Evolutionary conservation across 495 filamentous ascomycete species (phyloP).

Genomic region (Oidiodendron maius): DNA sequence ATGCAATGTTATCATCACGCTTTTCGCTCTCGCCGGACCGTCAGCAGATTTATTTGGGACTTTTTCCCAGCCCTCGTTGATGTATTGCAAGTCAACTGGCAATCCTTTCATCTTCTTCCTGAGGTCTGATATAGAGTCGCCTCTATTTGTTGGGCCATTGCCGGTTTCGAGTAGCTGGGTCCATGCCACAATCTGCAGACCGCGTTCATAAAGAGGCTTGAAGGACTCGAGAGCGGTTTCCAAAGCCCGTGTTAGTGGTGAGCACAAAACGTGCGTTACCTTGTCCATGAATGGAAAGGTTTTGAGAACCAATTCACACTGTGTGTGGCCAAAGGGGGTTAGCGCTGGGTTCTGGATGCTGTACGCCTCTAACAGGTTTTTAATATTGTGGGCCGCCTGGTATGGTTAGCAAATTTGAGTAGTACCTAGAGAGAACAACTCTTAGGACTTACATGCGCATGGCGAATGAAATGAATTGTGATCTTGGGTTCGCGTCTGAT

Average conservation of each 20-base stretch:
- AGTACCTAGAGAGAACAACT: too few species aligned
- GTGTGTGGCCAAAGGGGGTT: not conserved
- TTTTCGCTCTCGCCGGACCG: not conserved
- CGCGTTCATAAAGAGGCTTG: not conserved
- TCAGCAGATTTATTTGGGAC: not conserved
- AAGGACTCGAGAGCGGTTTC: slow-evolving; percentile 3
- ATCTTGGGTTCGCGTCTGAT: not conserved
- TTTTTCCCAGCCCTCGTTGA: slow-evolving; percentile 8
- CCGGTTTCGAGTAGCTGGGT: slow-evolving; percentile 5
- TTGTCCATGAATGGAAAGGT: slow-evolving; percentile 3
- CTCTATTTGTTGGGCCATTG: not conserved
- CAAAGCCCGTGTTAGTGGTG: slow-evolving; percentile 7
- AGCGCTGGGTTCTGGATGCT: slow-evolving; percentile 5
- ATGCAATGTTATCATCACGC: not conserved
- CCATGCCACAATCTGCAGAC: not conserved
- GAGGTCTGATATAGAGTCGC: not conserved
- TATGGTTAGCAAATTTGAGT: not conserved
- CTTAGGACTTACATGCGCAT: slow-evolving; percentile 7
- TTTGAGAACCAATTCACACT: slow-evolving; percentile 7
- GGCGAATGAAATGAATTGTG: slow-evolving; percentile 10
- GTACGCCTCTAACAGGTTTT: too few species aligned
- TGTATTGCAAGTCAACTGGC: not conserved
- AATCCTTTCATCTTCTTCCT: not conserved
- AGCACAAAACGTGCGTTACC: slow-evolving; percentile 6
- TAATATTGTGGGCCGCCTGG: slow-evolving; percentile 3